Conservation (phyloP, 768 basidiomycete species). For the Exidia glandulosa region DNA sequence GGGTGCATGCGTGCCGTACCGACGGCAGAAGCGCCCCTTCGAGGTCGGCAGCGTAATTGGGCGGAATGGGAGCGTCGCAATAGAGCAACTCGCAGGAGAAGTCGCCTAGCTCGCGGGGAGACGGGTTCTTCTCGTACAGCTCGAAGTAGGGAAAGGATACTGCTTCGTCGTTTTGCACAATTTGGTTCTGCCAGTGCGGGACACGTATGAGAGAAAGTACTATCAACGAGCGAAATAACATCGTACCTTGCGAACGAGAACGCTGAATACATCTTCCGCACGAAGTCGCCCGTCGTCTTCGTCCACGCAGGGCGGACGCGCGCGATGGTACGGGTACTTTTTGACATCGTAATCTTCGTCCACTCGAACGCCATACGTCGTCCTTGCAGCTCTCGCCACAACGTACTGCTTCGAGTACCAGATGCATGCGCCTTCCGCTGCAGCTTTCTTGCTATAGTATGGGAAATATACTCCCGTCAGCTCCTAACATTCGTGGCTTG, state of each 20-base stretch:
- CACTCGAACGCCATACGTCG: background rate
- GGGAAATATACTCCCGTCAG: no score
- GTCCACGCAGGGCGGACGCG: no score
- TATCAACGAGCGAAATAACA: background rate
- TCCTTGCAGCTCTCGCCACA: background rate
- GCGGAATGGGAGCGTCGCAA: no score
- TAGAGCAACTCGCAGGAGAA: no score
- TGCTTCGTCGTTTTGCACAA: background rate
- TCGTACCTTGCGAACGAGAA: background rate
- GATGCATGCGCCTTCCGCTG: background rate
- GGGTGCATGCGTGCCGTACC: no score
- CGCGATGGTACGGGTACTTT: background rate
- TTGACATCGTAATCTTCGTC: background rate
- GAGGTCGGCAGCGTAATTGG: no score
- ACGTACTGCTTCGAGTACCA: background rate
- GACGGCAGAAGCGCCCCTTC: no score
- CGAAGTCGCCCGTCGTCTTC: background rate
- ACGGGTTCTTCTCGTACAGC: no score
- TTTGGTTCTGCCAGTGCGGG: background rate
- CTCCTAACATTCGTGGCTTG: no score
- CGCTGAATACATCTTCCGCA: background rate
- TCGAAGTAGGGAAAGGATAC: no score
- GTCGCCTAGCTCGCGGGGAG: no score
- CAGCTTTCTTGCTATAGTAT: background rate
- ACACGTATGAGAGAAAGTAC: background rate